Evolutionary conservation across 140 eudicot genomes (phyloP).

Genomic region (Bidens hawaiensis): DNA sequence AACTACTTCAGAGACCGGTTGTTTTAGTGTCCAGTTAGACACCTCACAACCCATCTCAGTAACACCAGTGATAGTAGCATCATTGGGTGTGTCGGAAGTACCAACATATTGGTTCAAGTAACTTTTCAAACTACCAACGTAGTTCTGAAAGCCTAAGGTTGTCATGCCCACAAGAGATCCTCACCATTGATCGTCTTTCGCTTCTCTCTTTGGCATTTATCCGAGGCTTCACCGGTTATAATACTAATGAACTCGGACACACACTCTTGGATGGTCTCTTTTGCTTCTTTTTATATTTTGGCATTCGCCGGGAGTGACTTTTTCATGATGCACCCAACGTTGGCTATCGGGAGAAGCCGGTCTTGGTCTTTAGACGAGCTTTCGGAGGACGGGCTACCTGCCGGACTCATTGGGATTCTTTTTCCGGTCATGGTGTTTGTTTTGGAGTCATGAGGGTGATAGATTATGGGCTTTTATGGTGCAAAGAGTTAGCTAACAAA

Average conservation of each 20-base stretch:
- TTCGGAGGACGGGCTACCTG: constrained; percentile 36
- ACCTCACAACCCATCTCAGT: constrained; percentile 10
- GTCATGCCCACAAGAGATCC: constrained; percentile 68
- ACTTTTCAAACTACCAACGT: constrained; percentile 39
- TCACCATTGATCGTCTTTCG: constrained; percentile 64
- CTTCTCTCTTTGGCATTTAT: constrained; percentile 58
- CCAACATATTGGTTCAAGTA: constrained; percentile 34
- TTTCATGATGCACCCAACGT: constrained; percentile 63
- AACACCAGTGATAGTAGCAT: neutral
- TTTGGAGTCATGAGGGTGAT: constrained; percentile 12
- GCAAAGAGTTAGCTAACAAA: constrained; percentile 13
- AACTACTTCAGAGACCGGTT: neutral
- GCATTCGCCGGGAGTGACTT: constrained; percentile 56
- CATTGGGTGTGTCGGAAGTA: constrained; percentile 8
- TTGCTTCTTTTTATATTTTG: constrained; percentile 63
- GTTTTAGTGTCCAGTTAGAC: constrained; percentile 14
- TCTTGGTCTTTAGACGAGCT: constrained; percentile 43
- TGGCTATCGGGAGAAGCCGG: constrained; percentile 54
- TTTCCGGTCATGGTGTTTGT: constrained; percentile 38
- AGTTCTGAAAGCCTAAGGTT: constrained; percentile 53
- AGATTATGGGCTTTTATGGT: constrained; percentile 20
- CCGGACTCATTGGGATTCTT: constrained; percentile 31
- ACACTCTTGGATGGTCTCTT: constrained; percentile 57
- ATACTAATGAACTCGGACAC: constrained; percentile 63
- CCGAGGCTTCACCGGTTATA: constrained; percentile 60